Base-by-base conservation (phyloP, 2,329 filamentous ascomycete genomes). In the Beauveria brongniartii region DNA sequence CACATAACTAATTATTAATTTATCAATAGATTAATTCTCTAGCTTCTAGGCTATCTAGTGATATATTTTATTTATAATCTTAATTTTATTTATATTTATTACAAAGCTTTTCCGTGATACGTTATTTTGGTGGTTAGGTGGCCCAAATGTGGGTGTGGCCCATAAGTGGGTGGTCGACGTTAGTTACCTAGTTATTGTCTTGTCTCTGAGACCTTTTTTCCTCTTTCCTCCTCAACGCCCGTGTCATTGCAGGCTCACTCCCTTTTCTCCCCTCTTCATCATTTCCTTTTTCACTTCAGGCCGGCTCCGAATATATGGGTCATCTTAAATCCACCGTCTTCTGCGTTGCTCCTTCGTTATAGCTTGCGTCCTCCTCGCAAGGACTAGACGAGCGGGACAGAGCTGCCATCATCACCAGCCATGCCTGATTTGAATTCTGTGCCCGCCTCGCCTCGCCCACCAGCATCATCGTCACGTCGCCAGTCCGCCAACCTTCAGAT, bases 371-470 rank as follows among this genome's bases (percentile, higher is more conserved):
- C 18, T 20, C 22, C 24, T 26, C 22, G 30, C 55, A 51, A 41
- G 44, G 44, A 50, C 46, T n/a, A 43, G 16, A 57, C 50, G 40
- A 48, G 34, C 12, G 12, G 34, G 20, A 43, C 22, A 51, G 37
- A 41, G 37, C 22, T 22, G 28, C 22, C 52, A 55, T 30, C 52
- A 20, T 44, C 18, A 28, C 30, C 54, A 56, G 67, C 61, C 55
- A 83, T 82, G 80, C 80, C 80, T 26, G 81, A 84, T 65, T 77
- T 84, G 65, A 83, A 84, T 72, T 79, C 80, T 20, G 79, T 84
- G 14, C 79, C 81, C 46, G 71, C 78, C 8, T 82, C 79, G 59
- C 78, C 80, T 55, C 77, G 75, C 64, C 69, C 75, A 43, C 73
- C 78, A 40, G 75, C 5, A 34, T 30, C 74, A 22, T 66, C 69